Percentiles rank a stretch among this genome's conserved stretches.
phyloP scores from a whole-genome alignment of 495 filamentous ascomycete genomes.

The Penicillium cataractarum region DNA sequence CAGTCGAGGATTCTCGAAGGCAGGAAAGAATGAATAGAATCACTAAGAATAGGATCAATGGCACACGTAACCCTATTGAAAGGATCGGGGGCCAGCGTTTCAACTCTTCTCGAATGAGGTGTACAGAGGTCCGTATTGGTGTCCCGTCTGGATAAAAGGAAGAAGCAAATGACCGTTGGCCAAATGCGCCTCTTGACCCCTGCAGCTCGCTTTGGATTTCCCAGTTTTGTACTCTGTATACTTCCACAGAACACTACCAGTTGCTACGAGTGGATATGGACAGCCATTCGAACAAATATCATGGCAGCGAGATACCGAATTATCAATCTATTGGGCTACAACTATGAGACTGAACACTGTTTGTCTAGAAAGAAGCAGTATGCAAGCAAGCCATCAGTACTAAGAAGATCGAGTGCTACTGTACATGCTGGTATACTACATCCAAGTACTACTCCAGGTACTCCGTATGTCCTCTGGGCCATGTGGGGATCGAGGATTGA shows the following conservation, averaged over 20 bases:
- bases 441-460: no score
- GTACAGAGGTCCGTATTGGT: background rate
- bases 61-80: slow-evolving; percentile 2
- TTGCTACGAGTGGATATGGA: background rate
- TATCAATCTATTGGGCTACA: background rate
- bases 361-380: background rate
- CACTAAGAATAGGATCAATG: background rate
- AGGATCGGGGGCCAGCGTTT: slow-evolving; percentile 5
- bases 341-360: background rate
- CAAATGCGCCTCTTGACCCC: background rate
- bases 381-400: background rate
- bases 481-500: slow-evolving; percentile 8
- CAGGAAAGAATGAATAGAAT: background rate
- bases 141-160: background rate
- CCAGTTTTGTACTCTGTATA: background rate
- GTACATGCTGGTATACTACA: no score
- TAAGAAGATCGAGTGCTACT: background rate
- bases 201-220: background rate
- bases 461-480: background rate
- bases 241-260: background rate
- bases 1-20: background rate
- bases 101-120: background rate
- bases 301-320: background rate
- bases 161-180: background rate
- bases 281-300: no score